Percentiles rank a stretch among this genome's conserved stretches.
Conservation (phyloP, 2,329 filamentous ascomycete genomes). For the Bipolaris oryzae region DNA sequence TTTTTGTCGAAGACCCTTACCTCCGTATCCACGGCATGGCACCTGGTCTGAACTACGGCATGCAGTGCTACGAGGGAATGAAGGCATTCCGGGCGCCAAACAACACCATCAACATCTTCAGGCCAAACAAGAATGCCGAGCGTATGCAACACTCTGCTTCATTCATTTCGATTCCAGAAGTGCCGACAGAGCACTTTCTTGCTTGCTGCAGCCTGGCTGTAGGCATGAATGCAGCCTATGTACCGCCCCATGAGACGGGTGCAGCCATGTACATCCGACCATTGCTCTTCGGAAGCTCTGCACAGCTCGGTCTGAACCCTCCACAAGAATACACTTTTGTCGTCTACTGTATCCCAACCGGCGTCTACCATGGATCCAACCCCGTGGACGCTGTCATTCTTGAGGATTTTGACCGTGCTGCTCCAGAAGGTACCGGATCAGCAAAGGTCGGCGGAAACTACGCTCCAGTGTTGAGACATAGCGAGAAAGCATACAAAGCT, state of each 20-base stretch:
- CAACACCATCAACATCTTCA: conserved; percentile 82
- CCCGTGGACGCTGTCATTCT: conserved; percentile 88
- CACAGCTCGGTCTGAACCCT: conserved; percentile 83
- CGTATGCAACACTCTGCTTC: conserved; percentile 85
- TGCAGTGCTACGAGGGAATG: conserved; percentile 97
- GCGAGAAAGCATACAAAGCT: conserved; percentile 75
- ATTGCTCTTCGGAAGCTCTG: conserved; percentile 82
- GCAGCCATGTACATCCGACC: conserved; percentile 93
- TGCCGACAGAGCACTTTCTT: conserved; percentile 78
- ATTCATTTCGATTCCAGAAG: conserved; percentile 80
- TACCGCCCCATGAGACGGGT: conserved; percentile 86
- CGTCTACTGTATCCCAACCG: conserved; percentile 89
- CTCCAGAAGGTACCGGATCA: conserved; percentile 86
- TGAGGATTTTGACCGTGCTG: conserved; percentile 90
- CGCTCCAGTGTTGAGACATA: conserved; percentile 86
- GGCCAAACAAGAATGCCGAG: conserved; percentile 80
- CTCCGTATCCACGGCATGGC: conserved; percentile 94
- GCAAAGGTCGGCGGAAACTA: conserved; percentile 98
- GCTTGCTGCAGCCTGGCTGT: conserved; percentile 80
- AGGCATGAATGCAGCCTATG: conserved; percentile 84
- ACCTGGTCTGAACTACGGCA: conserved; percentile 90
- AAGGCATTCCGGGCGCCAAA: conserved; percentile 87
- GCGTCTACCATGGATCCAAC: conserved; percentile 89
- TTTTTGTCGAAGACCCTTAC: conserved; percentile 82
- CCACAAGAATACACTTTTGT: conserved; percentile 92